phyloP scores from a whole-genome alignment of 768 basidiomycete genomes.

The Tylopilus rubrobrunneus region DNA sequence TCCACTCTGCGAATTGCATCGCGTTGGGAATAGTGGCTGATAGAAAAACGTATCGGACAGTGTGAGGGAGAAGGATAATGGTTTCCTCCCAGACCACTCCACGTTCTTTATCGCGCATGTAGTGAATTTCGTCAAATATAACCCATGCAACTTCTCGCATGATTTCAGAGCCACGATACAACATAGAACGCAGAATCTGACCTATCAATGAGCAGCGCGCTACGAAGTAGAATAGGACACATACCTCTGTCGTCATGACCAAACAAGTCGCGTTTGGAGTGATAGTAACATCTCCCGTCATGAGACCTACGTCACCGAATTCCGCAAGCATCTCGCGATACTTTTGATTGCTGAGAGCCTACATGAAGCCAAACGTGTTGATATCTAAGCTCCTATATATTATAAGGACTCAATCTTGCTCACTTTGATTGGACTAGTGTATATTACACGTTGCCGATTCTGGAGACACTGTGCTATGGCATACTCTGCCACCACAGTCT shows the following conservation, averaged over 20 bases:
- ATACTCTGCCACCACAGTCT: slow-evolving; percentile 99
- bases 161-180: slow-evolving; percentile 97
- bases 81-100: slow-evolving; percentile 99
- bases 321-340: slow-evolving; percentile 97
- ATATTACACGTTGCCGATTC: slow-evolving; percentile 94
- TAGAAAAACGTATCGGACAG: slow-evolving; percentile 95
- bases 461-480: slow-evolving; percentile 96
- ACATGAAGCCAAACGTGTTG: slow-evolving; percentile 20
- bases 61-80: slow-evolving; percentile 94
- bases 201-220: background rate
- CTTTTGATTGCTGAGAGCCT: slow-evolving; percentile 99
- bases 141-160: slow-evolving; percentile 99
- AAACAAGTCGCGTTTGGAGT: slow-evolving; percentile 95
- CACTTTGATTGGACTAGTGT: slow-evolving; percentile 99
- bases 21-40: slow-evolving; percentile 99
- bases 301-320: slow-evolving; percentile 96
- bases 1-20: slow-evolving; percentile 99
- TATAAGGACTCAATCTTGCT: slow-evolving; percentile 28
- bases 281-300: slow-evolving; percentile 99
- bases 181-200: slow-evolving; percentile 96
- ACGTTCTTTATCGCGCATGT: slow-evolving; percentile 99
- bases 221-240: background rate
- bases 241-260: slow-evolving; percentile 98
- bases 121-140: slow-evolving; percentile 98
- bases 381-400: slow-evolving; percentile 9